These are phyloP conservation scores for Fusarium sp. DNA, from an alignment of 2,329 filamentous ascomycete genomes.

Conservation along the genomic window DNA sequence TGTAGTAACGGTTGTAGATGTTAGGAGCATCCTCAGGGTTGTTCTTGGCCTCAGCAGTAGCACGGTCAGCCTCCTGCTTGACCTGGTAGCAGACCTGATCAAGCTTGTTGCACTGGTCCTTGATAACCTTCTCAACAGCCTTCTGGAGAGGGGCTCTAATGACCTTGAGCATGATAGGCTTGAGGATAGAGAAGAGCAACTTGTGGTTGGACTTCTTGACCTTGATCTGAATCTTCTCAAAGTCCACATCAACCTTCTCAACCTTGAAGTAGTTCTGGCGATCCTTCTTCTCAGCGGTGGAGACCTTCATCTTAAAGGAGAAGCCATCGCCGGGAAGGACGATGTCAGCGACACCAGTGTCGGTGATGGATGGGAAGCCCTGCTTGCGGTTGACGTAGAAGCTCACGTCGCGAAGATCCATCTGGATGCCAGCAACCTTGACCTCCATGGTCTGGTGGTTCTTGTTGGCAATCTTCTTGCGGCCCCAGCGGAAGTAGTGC, in stretches of 20 bases:
- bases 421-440: constrained; percentile 89
- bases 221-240: constrained; percentile 87
- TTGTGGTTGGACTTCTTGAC: constrained; percentile 96
- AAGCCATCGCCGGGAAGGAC: constrained; percentile 88
- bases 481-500: constrained; percentile 95
- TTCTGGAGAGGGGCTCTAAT: constrained; percentile 88
- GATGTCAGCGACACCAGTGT: constrained; percentile 89
- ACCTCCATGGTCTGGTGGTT: constrained; percentile 86
- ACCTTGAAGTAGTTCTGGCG: constrained; percentile 92
- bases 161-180: constrained; percentile 86
- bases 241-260: constrained; percentile 84
- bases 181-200: constrained; percentile 85
- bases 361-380: constrained; percentile 88
- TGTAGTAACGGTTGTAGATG: constrained; percentile 87
- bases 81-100: constrained; percentile 80
- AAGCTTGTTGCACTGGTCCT: constrained; percentile 80
- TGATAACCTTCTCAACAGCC: constrained; percentile 89
- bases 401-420: constrained; percentile 89
- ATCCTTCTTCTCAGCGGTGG: constrained; percentile 81
- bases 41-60: constrained; percentile 64
- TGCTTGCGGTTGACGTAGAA: constrained; percentile 97
- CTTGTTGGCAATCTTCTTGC: constrained; percentile 85
- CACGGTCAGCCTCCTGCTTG: constrained; percentile 84
- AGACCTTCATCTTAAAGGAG: constrained; percentile 90
- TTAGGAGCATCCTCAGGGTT: constrained; percentile 81